Conservation (phyloP, 2,329 filamentous ascomycete species). For the Sclerotinia subarctica region DNA sequence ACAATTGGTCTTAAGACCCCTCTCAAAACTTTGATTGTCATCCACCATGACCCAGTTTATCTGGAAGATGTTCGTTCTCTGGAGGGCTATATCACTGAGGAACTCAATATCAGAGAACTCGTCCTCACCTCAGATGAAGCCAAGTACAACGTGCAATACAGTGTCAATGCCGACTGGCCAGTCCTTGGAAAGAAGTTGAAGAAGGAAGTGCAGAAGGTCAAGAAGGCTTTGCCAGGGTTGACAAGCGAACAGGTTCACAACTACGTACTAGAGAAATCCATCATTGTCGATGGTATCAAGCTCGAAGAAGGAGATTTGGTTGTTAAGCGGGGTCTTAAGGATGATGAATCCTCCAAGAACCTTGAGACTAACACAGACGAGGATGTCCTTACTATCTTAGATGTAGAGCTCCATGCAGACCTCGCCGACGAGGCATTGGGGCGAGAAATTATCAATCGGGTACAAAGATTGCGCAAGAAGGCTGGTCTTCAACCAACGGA, state of each 20-base stretch:
- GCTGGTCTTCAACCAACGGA: slow-evolving; percentile 87
- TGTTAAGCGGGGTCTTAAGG: slow-evolving; percentile 74
- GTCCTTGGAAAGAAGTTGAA: slow-evolving; percentile 95
- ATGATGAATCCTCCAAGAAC: slow-evolving; percentile 66
- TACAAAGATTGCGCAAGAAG: slow-evolving; percentile 92
- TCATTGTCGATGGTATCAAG: slow-evolving; percentile 81
- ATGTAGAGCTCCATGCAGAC: slow-evolving; percentile 76
- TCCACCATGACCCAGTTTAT: slow-evolving; percentile 79
- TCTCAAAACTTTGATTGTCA: slow-evolving; percentile 82
- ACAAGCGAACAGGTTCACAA: slow-evolving; percentile 76
- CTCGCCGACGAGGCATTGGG: slow-evolving; percentile 85
- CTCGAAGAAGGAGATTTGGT: slow-evolving; percentile 79
- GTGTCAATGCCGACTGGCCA: slow-evolving; percentile 87
- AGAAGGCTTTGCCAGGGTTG: slow-evolving; percentile 79
- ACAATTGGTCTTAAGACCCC: slow-evolving; percentile 87
- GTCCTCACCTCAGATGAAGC: slow-evolving; percentile 82
- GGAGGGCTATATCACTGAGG: slow-evolving; percentile 84
- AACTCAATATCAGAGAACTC: slow-evolving; percentile 85
- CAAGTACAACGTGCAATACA: slow-evolving; percentile 90
- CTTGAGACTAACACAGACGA: slow-evolving; percentile 86
- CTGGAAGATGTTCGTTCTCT: slow-evolving; percentile 83
- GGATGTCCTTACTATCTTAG: slow-evolving; percentile 88
- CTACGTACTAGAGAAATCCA: slow-evolving; percentile 70
- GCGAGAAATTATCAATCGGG: slow-evolving; percentile 86
- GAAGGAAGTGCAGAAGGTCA: slow-evolving; percentile 88